phyloP scores from a whole-genome alignment of 1,284 basidiomycete genomes.

The Rhodotorula glutinis region DNA sequence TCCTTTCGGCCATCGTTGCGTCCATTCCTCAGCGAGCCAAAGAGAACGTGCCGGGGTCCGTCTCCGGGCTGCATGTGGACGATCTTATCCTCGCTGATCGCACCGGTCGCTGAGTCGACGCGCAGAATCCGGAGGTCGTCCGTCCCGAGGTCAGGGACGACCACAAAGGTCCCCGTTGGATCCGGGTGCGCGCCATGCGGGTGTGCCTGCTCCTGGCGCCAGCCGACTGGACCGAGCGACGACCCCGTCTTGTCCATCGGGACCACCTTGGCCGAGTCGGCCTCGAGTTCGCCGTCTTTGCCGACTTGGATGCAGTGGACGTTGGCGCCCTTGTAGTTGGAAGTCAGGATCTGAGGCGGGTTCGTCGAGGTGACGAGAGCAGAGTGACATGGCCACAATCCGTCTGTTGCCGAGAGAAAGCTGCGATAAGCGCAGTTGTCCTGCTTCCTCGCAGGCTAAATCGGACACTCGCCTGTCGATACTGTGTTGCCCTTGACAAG shows the following conservation, averaged over 20 bases:
- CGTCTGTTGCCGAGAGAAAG: slow-evolving; percentile 1
- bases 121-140: slow-evolving; percentile 24
- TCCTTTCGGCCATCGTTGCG: not conserved
- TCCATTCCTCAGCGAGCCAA: not conserved
- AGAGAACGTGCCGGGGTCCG: slow-evolving; percentile 35
- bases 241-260: not conserved
- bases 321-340: slow-evolving; percentile 31
- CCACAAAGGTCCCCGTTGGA: slow-evolving; percentile 11
- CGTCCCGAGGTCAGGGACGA: slow-evolving; percentile 37
- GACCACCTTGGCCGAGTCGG: not conserved
- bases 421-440: not conserved
- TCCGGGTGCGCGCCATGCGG: slow-evolving; percentile 37
- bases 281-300: slow-evolving; percentile 16
- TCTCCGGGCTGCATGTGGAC: slow-evolving; percentile 5
- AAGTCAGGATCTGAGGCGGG: slow-evolving; percentile 14
- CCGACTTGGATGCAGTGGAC: slow-evolving; percentile 3
- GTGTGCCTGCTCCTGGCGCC: slow-evolving; percentile 29
- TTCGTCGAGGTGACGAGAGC: slow-evolving; percentile 1
- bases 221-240: slow-evolving; percentile 9
- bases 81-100: slow-evolving; percentile 4
- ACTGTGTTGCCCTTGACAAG: not conserved
- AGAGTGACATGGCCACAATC: slow-evolving; percentile 30
- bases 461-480: not conserved
- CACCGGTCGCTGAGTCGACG: not conserved
- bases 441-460: no score